Evolutionary conservation across 2,329 filamentous ascomycete species (phyloP), one percentile per base, ranked within the genome.

Genomic region (Fusarium buxicola): DNA sequence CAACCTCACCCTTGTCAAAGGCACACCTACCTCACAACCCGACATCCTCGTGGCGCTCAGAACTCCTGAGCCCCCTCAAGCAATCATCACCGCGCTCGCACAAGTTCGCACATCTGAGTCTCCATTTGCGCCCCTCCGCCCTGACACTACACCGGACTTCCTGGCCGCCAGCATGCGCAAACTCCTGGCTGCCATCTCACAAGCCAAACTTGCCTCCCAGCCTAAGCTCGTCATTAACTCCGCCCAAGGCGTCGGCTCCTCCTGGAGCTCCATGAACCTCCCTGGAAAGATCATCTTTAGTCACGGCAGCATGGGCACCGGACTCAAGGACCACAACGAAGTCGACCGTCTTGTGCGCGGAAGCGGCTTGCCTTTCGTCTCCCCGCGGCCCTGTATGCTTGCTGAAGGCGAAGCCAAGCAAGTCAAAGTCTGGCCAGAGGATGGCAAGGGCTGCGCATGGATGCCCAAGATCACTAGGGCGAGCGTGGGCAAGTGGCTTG

Each of bases 361-460:
- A 1, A 65, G 61, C 0, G 61, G 52, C 0, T 12, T 65, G 2
- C 13, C 15, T 0, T 66, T 65, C 35, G 62, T 65, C 4, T 45
- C 55, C 2, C 27, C 58, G 4, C 48, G 62, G 1, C 62, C 62
- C 0, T 50, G 41, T 15, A 62, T 65, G 61, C 58, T 65, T 18
- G 25, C 24, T 0, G 62, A 65, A 2, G 62, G 58, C 5, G 48
- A 56, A 2, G 58, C 21, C 2, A 40, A 21, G 9, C 10, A 30
- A 5, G 45, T 65, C 0, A 65, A 53, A 24, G 45, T 63, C 2
- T 65, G 62, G 62, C 45, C 62, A 5, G 58, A 65, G 5, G 54
- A 65, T 44, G 62, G 62, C 4, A 54, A 60, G 16, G 62, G 62
- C 0, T 66, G 60, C 10, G 46, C 62, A 3, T 65, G 62, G 62